Base-by-base conservation (phyloP, 768 basidiomycete species). In the Scleroderma citrinum region DNA sequence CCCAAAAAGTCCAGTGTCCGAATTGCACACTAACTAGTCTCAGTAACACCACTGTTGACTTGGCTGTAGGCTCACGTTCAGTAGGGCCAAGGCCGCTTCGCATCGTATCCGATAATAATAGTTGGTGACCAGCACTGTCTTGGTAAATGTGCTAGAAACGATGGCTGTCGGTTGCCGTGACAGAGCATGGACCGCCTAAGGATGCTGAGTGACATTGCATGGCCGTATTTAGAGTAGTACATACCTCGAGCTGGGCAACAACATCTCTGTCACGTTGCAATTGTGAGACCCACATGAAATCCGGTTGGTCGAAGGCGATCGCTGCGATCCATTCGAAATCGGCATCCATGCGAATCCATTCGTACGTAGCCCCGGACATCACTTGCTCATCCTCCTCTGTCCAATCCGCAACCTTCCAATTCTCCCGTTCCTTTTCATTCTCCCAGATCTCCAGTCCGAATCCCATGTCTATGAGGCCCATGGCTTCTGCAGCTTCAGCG, bases 281-380 rank as follows among this genome's bases (percentile, higher is more conserved):
- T 64, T 98, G 96, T 35, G 86, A 91, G 19, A 95, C 88, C 93
- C 94, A 99, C 91, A 95, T 95, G 61, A 93, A 98, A 71, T 94
- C 93, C 37, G 91, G 92, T 70, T 97, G 92, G 44, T 94, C 88
- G 55, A 95, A 98, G 54, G 82, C 83, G 53, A 97, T 80, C 34
- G 77, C 78, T n/a, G 91, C 87, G 47, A 98, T 88, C 96, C 96
- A 99, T 70, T 99, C 96, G 65, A 96, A 94, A 64, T 99, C 96
- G 14, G 96, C 93, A 62, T 99, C 96, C 77, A 98, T 90, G 54
- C 96, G 76, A 50, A 99, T 98, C 95, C 95, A 99, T 69, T 99
- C 96, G 67, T 97, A 99, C 3, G 92, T 95, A 54, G 95, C 94
- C 16, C 90, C 90, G 34, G 87, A 84, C 91, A 98, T 95, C 37